These are phyloP conservation scores for Blastobotrys elegans DNA, from an alignment of 1,139 yeast species.

Conservation along the genomic window DNA sequence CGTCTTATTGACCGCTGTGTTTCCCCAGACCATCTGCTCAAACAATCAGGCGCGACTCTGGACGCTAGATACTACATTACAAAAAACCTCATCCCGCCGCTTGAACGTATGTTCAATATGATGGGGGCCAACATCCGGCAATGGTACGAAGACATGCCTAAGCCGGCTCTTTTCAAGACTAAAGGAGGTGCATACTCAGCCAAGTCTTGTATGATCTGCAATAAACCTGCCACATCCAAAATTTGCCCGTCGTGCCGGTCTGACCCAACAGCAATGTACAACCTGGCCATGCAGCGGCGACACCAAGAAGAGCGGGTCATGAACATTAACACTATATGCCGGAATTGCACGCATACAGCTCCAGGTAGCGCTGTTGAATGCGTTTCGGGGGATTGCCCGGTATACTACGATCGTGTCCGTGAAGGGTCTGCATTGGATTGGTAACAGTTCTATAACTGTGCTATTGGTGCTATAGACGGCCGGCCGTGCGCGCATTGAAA, in stretches of 20 bases:
- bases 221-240: background rate
- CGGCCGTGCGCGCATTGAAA: conserved; percentile 87
- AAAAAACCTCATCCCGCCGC: conserved; percentile 80
- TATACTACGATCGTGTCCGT: conserved; percentile 30
- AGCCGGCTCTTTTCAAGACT: conserved; percentile 18
- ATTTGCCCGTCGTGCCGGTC: conserved; percentile 23
- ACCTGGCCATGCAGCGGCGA: conserved; percentile 21
- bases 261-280: conserved; percentile 17
- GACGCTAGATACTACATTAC: conserved; percentile 84
- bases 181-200: background rate
- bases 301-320: conserved; percentile 21
- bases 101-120: conserved; percentile 75
- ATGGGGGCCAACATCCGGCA: conserved; percentile 72
- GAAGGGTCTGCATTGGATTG: background rate
- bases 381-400: conserved; percentile 42
- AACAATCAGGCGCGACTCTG: conserved; percentile 37
- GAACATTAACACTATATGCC: conserved; percentile 32
- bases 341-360: conserved; percentile 29
- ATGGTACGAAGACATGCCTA: conserved; percentile 80
- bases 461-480: conserved; percentile 64
- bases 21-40: conserved; percentile 66
- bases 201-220: conserved; percentile 1
- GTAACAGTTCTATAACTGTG: background rate
- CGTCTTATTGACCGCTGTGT: conserved; percentile 75
- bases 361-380: conserved; percentile 31